Base-by-base conservation (phyloP, 305 asterid species). In the Fraxinus angustifolia region DNA sequence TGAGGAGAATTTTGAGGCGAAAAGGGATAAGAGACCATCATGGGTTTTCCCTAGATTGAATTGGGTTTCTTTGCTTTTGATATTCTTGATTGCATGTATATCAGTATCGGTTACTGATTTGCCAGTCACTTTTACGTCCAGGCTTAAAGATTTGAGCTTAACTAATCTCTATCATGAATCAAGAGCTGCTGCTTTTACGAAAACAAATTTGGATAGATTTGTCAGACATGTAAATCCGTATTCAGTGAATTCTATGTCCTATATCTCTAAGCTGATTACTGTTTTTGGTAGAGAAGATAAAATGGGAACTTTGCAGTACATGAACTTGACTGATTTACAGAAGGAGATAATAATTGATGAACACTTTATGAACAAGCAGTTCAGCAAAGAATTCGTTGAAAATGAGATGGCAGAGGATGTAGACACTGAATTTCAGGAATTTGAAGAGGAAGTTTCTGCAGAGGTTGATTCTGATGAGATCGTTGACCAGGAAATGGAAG, bases 241-340 rank as follows among this genome's bases (percentile, higher is more conserved):
- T 14, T 83, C 88, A 23, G 83, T 60, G 11, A 53, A 83, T 26
- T 85, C 89, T 17, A 21, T 84, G 1, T 82, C 92, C 50, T 78
- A 78, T 68, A 76, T 91, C 8, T 85, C 88, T 53, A 76, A 87
- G 83, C 80, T 90, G 48, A 81, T 79, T 38, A 76, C 74, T 17
- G 85, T 78, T 81, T 79, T 82, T n/a, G 78, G 88, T 0, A 75
- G 83, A 77, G 87, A 83, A 8, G 89, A 83, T 73, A 78, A 67
- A 14, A 71, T 40, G 56, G 84, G 85, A 8, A 83, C 87, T 12
- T 5, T 89, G 78, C 87, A 88, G 76, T 96, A 85, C 82, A 40
- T 81, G 83, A 92, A 94, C 90, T 86, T 93, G 71, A 84, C 93
- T 83, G 84, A 84, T 78, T 76, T 86, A 53, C 86, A 82, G 80